These are phyloP conservation scores for Colletotrichum chlorophyti DNA, from an alignment of 2,329 filamentous ascomycete genomes.

Conservation along the genomic window DNA sequence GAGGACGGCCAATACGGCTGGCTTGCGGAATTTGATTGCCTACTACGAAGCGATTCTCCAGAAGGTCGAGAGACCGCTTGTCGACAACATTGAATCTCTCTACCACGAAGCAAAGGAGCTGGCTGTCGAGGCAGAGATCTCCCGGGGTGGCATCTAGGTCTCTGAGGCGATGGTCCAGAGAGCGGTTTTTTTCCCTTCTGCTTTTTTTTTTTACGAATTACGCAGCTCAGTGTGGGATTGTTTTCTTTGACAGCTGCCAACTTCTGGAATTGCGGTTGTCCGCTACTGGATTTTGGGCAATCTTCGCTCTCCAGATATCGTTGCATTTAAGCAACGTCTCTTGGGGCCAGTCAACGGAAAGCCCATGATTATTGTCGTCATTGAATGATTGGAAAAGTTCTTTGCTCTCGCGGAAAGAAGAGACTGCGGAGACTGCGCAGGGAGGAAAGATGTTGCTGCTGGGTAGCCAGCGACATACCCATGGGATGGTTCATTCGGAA, in stretches of 20 bases:
- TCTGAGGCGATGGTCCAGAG: no score
- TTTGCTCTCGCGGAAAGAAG: conserved; percentile 8
- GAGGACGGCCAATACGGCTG: conserved; percentile 54
- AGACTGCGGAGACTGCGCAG: not conserved
- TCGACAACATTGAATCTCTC: conserved; percentile 4
- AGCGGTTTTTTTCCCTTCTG: no score
- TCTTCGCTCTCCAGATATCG: not conserved
- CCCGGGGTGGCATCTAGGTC: not conserved
- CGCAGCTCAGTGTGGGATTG: conserved; percentile 7
- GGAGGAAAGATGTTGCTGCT: not conserved
- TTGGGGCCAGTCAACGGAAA: conserved; percentile 4
- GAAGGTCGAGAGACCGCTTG: not conserved
- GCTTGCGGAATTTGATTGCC: conserved; percentile 67
- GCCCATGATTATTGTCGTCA: conserved; percentile 2
- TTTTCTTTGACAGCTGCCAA: not conserved
- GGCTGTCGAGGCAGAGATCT: not conserved
- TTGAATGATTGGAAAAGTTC: conserved; percentile 25
- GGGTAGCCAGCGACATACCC: not conserved
- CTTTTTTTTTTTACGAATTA: conserved; percentile 24
- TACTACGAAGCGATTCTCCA: conserved; percentile 57
- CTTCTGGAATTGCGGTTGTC: not conserved
- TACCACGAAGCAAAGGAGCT: conserved; percentile 18
- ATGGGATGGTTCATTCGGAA: not conserved
- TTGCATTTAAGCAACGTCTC: conserved; percentile 12
- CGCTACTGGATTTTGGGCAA: not conserved